Evolutionary conservation across 164 flowering plant genomes (phyloP).

Genomic region (Liriodendron chinense): DNA sequence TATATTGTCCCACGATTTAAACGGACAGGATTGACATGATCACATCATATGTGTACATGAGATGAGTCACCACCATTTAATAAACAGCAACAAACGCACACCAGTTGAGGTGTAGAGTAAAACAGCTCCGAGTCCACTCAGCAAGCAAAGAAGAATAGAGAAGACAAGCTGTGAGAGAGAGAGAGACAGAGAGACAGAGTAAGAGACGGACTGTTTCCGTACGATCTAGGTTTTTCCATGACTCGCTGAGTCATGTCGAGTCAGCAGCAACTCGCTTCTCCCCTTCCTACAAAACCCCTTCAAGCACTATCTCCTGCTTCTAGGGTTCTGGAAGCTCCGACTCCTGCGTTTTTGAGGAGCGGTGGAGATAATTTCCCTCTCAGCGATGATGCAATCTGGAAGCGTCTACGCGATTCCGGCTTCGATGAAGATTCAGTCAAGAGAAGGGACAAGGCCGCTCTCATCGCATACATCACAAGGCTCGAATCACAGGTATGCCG

Average conservation of each 20-base stretch:
- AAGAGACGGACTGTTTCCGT: background rate
- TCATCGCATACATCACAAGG: constrained; percentile 78
- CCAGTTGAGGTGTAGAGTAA: background rate
- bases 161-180: too few species aligned
- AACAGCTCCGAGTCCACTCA: background rate
- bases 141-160: background rate
- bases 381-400: constrained; percentile 70
- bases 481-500: constrained; percentile 79
- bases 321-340: constrained; percentile 3
- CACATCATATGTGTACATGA: background rate
- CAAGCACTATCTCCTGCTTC: background rate
- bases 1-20: background rate
- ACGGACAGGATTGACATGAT: background rate
- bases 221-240: constrained; percentile 8
- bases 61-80: background rate
- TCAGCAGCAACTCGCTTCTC: constrained; percentile 3
- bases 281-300: background rate
- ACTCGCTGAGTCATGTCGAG: background rate
- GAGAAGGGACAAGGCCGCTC: constrained; percentile 82
- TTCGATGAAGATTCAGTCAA: constrained; percentile 82
- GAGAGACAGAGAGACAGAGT: too few species aligned
- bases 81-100: background rate
- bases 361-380: constrained; percentile 29
- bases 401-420: constrained; percentile 73
- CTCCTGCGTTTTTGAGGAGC: background rate